phyloP scores from a whole-genome alignment of 768 basidiomycete species.

The Suillus subalutaceus region DNA sequence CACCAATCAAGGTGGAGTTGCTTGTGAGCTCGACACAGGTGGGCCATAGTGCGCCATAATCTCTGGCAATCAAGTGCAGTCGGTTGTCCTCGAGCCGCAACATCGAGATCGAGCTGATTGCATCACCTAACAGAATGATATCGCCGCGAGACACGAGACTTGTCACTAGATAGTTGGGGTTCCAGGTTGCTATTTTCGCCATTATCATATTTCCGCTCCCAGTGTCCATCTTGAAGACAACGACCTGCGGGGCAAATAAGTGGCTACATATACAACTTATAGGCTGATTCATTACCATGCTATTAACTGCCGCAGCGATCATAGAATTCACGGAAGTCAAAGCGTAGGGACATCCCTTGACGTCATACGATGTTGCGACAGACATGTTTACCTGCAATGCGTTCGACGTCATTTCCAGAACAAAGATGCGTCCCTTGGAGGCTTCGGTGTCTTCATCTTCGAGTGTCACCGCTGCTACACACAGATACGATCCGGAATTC shows the following conservation, averaged over 20 bases:
- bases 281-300: slow-evolving; percentile 54
- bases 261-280: background rate
- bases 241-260: slow-evolving; percentile 40
- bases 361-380: slow-evolving; percentile 45
- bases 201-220: slow-evolving; percentile 35
- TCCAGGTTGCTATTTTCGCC: slow-evolving; percentile 59
- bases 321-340: slow-evolving; percentile 51
- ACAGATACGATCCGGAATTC: slow-evolving; percentile 45
- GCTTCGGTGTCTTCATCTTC: slow-evolving; percentile 50
- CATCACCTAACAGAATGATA: slow-evolving; percentile 74
- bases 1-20: slow-evolving; percentile 62
- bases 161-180: slow-evolving; percentile 81
- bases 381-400: slow-evolving; percentile 24
- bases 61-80: slow-evolving; percentile 62
- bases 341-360: slow-evolving; percentile 72
- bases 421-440: slow-evolving; percentile 59
- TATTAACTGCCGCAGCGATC: slow-evolving; percentile 74
- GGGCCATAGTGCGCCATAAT: slow-evolving; percentile 79
- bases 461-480: slow-evolving; percentile 50
- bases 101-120: slow-evolving; percentile 76
- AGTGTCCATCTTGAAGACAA: slow-evolving; percentile 45
- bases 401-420: slow-evolving; percentile 47
- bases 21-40: slow-evolving; percentile 62
- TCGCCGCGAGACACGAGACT: slow-evolving; percentile 60
- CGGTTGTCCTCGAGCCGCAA: slow-evolving; percentile 51